Conservation (phyloP, 2,329 filamentous ascomycete genomes). For the Talaromyces sp. region DNA sequence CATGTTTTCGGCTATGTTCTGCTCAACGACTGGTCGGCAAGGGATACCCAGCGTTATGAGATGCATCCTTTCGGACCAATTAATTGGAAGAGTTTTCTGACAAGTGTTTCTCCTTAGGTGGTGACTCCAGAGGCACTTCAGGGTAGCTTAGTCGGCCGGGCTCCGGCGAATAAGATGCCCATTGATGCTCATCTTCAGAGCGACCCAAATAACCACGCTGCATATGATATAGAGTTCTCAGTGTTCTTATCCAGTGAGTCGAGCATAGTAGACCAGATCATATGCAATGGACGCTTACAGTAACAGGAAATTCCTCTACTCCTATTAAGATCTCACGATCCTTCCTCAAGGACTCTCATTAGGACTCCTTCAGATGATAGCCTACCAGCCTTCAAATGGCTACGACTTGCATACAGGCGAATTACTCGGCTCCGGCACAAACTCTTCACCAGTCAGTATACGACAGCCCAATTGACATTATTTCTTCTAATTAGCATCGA, state of each 20-base stretch:
- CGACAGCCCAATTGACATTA: not conserved
- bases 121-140: constrained; percentile 57
- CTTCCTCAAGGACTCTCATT: constrained; percentile 3
- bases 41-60: constrained; percentile 61
- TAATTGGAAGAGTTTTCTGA: constrained; percentile 60
- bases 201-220: constrained; percentile 8
- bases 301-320: not conserved
- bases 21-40: constrained; percentile 60
- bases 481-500: not conserved
- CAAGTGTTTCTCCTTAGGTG: constrained; percentile 60
- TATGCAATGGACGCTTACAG: not conserved
- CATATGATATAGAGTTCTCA: constrained; percentile 13
- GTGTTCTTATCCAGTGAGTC: constrained; percentile 3
- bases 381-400: constrained; percentile 13
- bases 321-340: constrained; percentile 1
- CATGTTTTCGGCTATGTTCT: constrained; percentile 64
- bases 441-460: constrained; percentile 1
- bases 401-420: constrained; percentile 14
- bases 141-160: not conserved
- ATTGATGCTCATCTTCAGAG: not conserved
- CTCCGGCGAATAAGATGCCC: not conserved
- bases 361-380: constrained; percentile 18
- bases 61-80: constrained; percentile 61
- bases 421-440: constrained; percentile 11
- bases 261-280: too few relatives aligned